phyloP scores from a whole-genome alignment of 805 yeast species.

The Barnettozyma californica region DNA sequence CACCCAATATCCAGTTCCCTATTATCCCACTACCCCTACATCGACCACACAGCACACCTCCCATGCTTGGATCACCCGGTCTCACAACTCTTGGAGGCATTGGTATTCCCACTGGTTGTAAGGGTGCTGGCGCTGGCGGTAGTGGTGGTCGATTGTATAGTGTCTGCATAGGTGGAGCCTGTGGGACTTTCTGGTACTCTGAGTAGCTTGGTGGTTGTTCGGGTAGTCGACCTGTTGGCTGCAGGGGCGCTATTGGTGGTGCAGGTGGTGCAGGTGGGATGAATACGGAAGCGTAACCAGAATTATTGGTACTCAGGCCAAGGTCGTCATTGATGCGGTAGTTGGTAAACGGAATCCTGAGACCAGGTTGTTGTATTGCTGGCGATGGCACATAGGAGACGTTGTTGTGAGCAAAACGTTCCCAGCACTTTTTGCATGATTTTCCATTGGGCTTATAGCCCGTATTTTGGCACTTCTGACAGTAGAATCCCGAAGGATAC shows the following conservation, averaged over 20 bases:
- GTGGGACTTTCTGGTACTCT: slow-evolving; percentile 8
- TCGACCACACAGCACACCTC: slow-evolving; percentile 68
- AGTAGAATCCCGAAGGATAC: slow-evolving; percentile 57
- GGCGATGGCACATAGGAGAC: slow-evolving; percentile 5
- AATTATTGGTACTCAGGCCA: slow-evolving; percentile 3
- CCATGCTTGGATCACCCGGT: slow-evolving; percentile 77
- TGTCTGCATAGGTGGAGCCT: not conserved
- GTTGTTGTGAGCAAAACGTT: slow-evolving; percentile 38
- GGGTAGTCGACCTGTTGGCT: slow-evolving; percentile 4
- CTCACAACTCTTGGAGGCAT: slow-evolving; percentile 34
- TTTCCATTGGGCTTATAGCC: slow-evolving; percentile 58
- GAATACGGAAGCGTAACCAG: not conserved
- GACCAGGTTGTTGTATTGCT: slow-evolving; percentile 4
- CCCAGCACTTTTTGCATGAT: slow-evolving; percentile 70
- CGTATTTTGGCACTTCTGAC: slow-evolving; percentile 69
- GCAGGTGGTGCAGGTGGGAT: slow-evolving; percentile 3
- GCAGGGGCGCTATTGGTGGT: not conserved
- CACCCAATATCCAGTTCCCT: slow-evolving; percentile 2
- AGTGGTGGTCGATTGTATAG: not conserved
- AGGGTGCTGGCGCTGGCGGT: slow-evolving; percentile 1
- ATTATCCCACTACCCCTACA: slow-evolving; percentile 27
- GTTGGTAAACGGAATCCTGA: slow-evolving; percentile 19
- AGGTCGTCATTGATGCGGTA: slow-evolving; percentile 12
- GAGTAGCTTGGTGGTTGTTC: slow-evolving; percentile 6
- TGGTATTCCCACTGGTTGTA: not conserved